phyloP scores from a whole-genome alignment of 306 rosid species.

The Benincasa hispida region DNA sequence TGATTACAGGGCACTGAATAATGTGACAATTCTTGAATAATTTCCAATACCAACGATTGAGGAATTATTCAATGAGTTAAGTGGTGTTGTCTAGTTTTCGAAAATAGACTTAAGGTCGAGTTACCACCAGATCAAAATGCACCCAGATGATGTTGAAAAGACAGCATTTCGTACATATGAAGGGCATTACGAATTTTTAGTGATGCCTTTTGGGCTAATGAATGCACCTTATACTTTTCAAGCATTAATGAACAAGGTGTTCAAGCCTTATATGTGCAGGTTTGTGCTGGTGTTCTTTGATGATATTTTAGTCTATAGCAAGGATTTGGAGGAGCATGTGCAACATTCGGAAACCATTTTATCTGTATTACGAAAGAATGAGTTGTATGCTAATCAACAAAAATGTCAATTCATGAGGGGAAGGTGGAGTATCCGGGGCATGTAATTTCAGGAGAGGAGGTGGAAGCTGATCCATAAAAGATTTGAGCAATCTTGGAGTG shows the following conservation, averaged over 20 bases:
- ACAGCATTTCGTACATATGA: not conserved
- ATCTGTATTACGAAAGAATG: too few relatives aligned
- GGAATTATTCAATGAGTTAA: not conserved
- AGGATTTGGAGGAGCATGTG: too few relatives aligned
- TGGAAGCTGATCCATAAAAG: too few relatives aligned
- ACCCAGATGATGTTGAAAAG: fast-evolving
- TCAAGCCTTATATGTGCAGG: not conserved
- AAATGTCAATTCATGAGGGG: too few relatives aligned
- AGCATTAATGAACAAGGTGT: not conserved
- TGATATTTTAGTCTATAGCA: not conserved
- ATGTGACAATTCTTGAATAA: too few relatives aligned
- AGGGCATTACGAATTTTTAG: not conserved
- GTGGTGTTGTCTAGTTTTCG: not conserved
- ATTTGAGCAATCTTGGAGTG: too few relatives aligned
- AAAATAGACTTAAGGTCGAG: not conserved
- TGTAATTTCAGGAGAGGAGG: too few relatives aligned
- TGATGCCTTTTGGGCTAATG: not conserved
- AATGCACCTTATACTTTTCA: not conserved
- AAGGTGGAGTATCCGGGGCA: too few relatives aligned
- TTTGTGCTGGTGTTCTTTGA: not conserved
- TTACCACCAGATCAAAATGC: not conserved
- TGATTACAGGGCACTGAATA: too few relatives aligned
- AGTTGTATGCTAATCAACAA: too few relatives aligned
- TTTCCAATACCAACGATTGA: too few relatives aligned
- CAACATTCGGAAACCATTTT: too few relatives aligned